Evolutionary conservation across 1,284 basidiomycete species (phyloP), one percentile per base, ranked within the genome.

Genomic region (Salmacisia buchloeana): DNA sequence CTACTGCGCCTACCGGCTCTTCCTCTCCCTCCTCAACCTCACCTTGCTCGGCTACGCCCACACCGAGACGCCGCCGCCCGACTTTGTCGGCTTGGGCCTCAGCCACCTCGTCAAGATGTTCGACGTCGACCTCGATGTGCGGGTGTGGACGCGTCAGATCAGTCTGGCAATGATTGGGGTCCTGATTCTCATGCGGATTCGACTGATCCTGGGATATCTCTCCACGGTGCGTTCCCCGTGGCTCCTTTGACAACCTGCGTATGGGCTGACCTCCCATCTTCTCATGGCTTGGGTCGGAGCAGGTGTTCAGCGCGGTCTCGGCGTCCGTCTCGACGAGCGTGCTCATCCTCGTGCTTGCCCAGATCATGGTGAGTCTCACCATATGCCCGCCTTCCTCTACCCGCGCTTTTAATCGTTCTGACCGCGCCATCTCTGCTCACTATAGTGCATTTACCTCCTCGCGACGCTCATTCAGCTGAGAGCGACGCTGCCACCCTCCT

Each of bases 401-500:
- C 43, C 21, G 56, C 6, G 10, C 13, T 5, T 10, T 13, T 12
- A 43, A 39, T 46, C 23, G 5, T 21, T 27, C 9, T 21, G 10
- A 18, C 18, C 18, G 58, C 15, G 23, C 12, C 45, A 46, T 12
- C 18, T 10, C 5, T 35, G 46, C 21, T 25, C 59, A 34, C 21
- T 1, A 21, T 64, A 79, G 77, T 80, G 80, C 31, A 78, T 82
- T 43, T 82, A 82, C 60, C 76, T 81, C 13, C 72, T 82, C 31
- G 81, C 81, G 0, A 82, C 81, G 13, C 73, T 82, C 49, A 82
- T 82, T 60, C 81, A 81, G 49, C 72, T 82, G 0, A 75, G 81
- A 0, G 73, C 78, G 2, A 74, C 79, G 0, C 65, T 78, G 12
- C 73, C 71, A 3, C 66, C 69, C 9, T 21, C 43, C 2, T 43